phyloP scores from a whole-genome alignment of 2,329 filamentous ascomycete species.

The Xylaria sp. region DNA sequence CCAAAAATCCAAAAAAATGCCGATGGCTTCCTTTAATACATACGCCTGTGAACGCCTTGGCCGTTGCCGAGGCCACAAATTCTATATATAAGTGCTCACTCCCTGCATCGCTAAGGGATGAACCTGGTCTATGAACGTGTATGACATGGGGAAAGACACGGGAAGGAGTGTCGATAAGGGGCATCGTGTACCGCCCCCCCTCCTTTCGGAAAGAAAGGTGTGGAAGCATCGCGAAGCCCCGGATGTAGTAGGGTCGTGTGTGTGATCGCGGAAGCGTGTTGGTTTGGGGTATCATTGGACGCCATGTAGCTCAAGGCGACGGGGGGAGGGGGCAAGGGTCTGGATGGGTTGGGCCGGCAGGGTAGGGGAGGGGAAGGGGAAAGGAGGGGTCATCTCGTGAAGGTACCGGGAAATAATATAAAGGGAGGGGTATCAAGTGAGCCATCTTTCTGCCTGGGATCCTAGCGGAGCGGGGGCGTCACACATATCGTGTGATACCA shows the following conservation, averaged over 20 bases:
- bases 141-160: constrained; percentile 4
- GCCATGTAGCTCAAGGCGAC: neutral
- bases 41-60: constrained; percentile 1
- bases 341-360: neutral
- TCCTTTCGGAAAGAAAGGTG: neutral
- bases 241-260: neutral
- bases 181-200: neutral
- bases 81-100: constrained; percentile 10
- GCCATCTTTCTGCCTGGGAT: constrained; percentile 13
- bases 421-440: neutral
- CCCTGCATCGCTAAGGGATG: neutral
- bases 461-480: neutral
- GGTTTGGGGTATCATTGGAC: neutral
- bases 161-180: neutral
- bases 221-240: neutral
- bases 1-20: neutral
- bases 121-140: neutral
- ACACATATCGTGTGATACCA: constrained; percentile 19
- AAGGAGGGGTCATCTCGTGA: neutral
- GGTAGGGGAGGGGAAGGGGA: neutral
- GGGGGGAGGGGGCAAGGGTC: neutral
- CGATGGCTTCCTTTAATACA: neutral
- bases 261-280: neutral
- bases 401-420: neutral
- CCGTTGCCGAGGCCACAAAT: constrained; percentile 8